Evolutionary conservation across 2,329 filamentous ascomycete genomes (phyloP), one percentile per base, ranked within the genome.

Genomic region (Alternaria angustiovoidea): DNA sequence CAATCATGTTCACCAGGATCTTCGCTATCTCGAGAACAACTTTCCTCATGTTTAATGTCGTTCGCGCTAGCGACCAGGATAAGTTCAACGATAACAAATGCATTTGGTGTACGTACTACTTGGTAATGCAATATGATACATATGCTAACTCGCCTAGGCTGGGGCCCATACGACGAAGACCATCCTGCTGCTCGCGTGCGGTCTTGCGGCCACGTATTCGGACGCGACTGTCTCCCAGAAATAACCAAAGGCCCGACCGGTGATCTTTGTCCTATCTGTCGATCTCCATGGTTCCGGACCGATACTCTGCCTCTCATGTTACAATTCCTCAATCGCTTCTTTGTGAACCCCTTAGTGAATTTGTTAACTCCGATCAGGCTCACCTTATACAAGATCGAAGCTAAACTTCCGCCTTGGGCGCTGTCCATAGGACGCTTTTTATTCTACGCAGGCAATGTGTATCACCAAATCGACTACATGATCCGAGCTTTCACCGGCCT

Each of bases 181-280:
- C 66, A 70, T 22, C 51, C 26, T 24, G 54, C 39, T 11, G 65
- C 57, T 7, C 62, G 60, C 18, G 36, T 68, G 2, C 41, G 54
- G 8, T 54, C 67, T 11, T 69, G 67, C 53, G 55, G 64, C 38
- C 67, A 69, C 26, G 47, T 68, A 49, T 68, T 66, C 32, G 67
- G 67, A 14, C 51, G 12, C 5, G 34, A 44, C 20, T 69, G 60
- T 44, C 43, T 65, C 5, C 14, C 8, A 4, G 14, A 60, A 11
- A 53, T 65, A n/a, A 48, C 54, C 14, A 14, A 63, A 0, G 41
- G 47, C 11, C 42, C 54, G 6, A 54, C 48, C 6, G 63, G 65
- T 2, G 36, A 69, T 24, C 7, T 26, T 7, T 66, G 63, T n/a
- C 54, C 62, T 8, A 54, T 60, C 30, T 68, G 65, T 41, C 52